phyloP scores from a whole-genome alignment of 306 rosid species.

The Adenanthera pavonina region DNA sequence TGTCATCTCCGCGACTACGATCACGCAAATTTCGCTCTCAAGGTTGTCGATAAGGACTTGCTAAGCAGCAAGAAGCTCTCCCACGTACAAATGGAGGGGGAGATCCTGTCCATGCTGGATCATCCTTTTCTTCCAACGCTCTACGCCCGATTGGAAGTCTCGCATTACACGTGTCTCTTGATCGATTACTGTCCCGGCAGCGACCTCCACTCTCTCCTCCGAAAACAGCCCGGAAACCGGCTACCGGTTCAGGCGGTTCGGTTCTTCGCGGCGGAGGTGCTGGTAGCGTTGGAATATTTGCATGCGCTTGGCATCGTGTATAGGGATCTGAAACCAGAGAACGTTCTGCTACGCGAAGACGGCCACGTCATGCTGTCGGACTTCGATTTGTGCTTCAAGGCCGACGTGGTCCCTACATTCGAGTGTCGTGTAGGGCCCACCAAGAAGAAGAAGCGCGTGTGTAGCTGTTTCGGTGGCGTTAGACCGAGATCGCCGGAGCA shows the following conservation, averaged over 20 bases:
- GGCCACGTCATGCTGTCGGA: conserved; percentile 96
- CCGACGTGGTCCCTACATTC: conserved; percentile 65
- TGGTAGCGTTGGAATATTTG: conserved; percentile 80
- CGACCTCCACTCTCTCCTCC: conserved; percentile 83
- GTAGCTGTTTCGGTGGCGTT: conserved; percentile 45
- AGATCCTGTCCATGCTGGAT: conserved; percentile 75
- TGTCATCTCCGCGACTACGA: conserved; percentile 79
- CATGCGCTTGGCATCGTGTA: conserved; percentile 83
- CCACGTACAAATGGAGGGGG: conserved; percentile 70
- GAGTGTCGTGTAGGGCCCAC: not conserved
- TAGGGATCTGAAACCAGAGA: conserved; percentile 88
- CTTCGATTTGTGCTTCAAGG: conserved; percentile 77
- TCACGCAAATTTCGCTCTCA: conserved; percentile 75
- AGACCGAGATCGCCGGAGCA: not conserved
- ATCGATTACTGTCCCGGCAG: conserved; percentile 91
- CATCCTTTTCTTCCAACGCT: conserved; percentile 96
- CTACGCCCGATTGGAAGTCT: conserved; percentile 80
- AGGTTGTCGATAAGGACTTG: conserved; percentile 82
- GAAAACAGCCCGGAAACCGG: conserved; percentile 51
- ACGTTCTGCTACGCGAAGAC: conserved; percentile 79
- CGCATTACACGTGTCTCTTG: conserved; percentile 87
- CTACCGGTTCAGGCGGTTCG: conserved; percentile 48
- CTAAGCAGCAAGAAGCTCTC: conserved; percentile 61
- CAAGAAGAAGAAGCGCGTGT: not conserved
- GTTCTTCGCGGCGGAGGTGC: conserved; percentile 82